These are phyloP conservation scores for Leishmania amazonensis DNA, from an alignment of 208 protist genomes.

Conservation along the genomic window DNA sequence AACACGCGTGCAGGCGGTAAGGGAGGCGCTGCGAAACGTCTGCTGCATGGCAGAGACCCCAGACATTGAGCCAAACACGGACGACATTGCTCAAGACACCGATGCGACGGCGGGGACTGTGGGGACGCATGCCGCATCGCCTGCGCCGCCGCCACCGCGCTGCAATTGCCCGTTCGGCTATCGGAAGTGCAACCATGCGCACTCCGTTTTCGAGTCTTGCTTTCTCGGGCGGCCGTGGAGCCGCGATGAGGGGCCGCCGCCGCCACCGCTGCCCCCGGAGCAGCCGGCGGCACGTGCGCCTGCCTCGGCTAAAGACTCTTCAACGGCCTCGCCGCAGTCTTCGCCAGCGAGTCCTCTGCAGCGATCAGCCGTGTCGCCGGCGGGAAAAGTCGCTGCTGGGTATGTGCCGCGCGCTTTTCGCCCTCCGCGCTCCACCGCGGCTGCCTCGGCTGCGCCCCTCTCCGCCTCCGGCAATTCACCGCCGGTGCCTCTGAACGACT, in stretches of 20 bases:
- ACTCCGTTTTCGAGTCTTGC: slow-evolving; percentile 73
- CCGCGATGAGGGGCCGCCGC: slow-evolving; percentile 13
- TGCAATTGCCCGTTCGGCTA: slow-evolving; percentile 57
- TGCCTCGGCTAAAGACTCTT: background rate
- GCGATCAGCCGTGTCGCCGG: background rate
- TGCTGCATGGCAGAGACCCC: slow-evolving; percentile 1
- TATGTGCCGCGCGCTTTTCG: slow-evolving; percentile 33
- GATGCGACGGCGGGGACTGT: background rate
- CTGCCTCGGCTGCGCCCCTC: background rate
- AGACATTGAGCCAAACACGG: slow-evolving; percentile 10
- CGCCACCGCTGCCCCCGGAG: background rate
- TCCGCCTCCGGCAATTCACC: background rate
- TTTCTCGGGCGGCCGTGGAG: slow-evolving; percentile 54
- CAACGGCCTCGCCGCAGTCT: background rate
- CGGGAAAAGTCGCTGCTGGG: background rate
- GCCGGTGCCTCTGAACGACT: background rate
- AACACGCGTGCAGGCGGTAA: background rate
- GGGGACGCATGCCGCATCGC: background rate
- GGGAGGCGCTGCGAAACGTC: background rate
- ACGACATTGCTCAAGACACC: background rate
- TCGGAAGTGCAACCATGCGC: slow-evolving; percentile 49
- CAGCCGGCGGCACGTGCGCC: background rate
- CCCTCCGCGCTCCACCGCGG: slow-evolving; percentile 27
- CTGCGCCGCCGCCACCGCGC: background rate
- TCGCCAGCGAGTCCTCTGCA: background rate